Percentiles rank a stretch among this genome's conserved stretches.
phyloP scores from a whole-genome alignment of 1,139 yeast species.

The Geotrichum aggregatum region DNA sequence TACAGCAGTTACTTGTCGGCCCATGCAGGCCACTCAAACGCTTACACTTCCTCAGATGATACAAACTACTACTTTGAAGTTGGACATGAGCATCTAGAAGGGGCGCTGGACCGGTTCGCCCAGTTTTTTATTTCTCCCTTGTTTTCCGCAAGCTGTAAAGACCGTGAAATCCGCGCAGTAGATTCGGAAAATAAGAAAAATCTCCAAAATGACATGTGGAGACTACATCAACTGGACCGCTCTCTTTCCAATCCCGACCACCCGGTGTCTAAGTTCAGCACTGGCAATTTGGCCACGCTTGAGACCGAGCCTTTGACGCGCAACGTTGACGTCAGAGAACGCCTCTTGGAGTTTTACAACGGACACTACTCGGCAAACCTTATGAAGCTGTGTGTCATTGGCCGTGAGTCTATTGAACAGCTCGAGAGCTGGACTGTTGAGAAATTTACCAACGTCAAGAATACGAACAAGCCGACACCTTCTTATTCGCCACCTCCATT shows the following conservation, averaged over 20 bases:
- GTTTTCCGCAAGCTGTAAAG: conserved; percentile 76
- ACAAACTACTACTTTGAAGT: conserved; percentile 91
- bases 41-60: conserved; percentile 83
- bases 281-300: conserved; percentile 65
- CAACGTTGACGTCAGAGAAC: conserved; percentile 63
- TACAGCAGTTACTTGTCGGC: conserved; percentile 72
- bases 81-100: conserved; percentile 67
- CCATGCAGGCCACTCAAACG: conserved; percentile 67
- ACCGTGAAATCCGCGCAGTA: conserved; percentile 89
- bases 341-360: conserved; percentile 56
- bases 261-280: conserved; percentile 67
- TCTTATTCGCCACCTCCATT: conserved; percentile 46
- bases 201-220: conserved; percentile 84
- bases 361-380: conserved; percentile 64
- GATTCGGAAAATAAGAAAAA: conserved; percentile 95
- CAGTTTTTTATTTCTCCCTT: conserved; percentile 88
- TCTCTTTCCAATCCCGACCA: conserved; percentile 65
- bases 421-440: conserved; percentile 66
- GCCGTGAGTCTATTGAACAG: conserved; percentile 72
- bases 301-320: conserved; percentile 50
- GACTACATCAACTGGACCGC: conserved; percentile 80
- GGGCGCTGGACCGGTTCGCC: conserved; percentile 87
- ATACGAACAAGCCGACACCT: conserved; percentile 52
- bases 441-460: conserved; percentile 61
- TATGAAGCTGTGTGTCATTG: conserved; percentile 82